Conservation (phyloP, 2,329 filamentous ascomycete species). For the Fusarium euwallaceae region DNA sequence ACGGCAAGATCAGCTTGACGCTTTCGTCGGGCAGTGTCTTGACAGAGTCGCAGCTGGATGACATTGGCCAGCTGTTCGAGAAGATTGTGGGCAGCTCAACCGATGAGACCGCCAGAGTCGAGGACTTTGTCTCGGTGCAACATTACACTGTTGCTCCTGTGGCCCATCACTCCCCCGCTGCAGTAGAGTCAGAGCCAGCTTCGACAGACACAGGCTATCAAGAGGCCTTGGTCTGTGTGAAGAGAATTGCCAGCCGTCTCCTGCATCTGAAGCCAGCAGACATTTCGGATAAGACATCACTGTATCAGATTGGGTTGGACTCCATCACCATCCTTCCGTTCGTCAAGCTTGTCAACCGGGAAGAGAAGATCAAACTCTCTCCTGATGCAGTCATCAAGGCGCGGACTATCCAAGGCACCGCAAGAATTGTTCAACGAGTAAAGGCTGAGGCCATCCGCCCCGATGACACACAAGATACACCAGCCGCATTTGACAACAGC, state of each 20-base stretch:
- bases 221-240: background rate
- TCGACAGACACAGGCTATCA: background rate
- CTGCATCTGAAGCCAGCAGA: background rate
- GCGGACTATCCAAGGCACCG: constrained; percentile 8
- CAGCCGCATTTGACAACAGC: background rate
- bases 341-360: constrained; percentile 19
- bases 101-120: background rate
- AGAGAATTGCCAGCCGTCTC: background rate
- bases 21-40: constrained; percentile 13
- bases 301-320: constrained; percentile 26
- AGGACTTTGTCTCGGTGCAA: background rate
- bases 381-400: constrained; percentile 19
- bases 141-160: too few relatives aligned
- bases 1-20: constrained; percentile 9
- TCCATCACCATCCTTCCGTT: constrained; percentile 26
- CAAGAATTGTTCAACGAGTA: background rate
- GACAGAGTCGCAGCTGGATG: background rate
- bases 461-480: background rate
- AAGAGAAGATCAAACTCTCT: constrained; percentile 12
- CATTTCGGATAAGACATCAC: background rate
- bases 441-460: background rate
- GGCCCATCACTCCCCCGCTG: background rate
- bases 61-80: constrained; percentile 4
- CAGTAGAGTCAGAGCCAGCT: background rate
- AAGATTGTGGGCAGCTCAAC: background rate